These are phyloP conservation scores for Epichloe sp. DNA, from an alignment of 2,329 filamentous ascomycete genomes.

Conservation along the genomic window DNA sequence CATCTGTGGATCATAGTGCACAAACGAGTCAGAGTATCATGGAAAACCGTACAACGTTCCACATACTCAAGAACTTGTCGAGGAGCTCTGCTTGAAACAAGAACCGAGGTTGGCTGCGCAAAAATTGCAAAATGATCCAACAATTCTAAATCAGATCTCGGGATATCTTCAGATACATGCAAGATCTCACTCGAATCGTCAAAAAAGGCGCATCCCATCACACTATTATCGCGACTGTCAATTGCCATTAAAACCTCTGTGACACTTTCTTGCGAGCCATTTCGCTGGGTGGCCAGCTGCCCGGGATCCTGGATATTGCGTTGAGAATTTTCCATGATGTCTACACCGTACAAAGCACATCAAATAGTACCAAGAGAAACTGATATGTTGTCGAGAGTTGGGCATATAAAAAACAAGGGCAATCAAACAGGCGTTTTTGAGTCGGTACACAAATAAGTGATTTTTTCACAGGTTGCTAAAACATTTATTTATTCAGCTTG, in stretches of 20 bases:
- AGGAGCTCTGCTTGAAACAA: slow-evolving; percentile 36
- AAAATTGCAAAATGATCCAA: slow-evolving; percentile 48
- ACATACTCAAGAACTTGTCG: slow-evolving; percentile 20
- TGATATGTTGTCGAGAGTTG: too few relatives aligned
- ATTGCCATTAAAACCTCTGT: slow-evolving; percentile 66
- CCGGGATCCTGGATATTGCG: not conserved
- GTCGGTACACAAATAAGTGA: too few relatives aligned
- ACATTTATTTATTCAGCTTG: too few relatives aligned
- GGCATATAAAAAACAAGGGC: too few relatives aligned
- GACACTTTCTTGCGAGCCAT: not conserved
- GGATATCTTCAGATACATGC: slow-evolving; percentile 65
- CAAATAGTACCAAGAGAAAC: too few relatives aligned
- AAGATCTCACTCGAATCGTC: slow-evolving; percentile 55
- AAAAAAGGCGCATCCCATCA: slow-evolving; percentile 77
- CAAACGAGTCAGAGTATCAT: not conserved
- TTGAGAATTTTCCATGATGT: not conserved
- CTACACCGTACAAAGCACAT: too few relatives aligned
- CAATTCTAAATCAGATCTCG: slow-evolving; percentile 52
- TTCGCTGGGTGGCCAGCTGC: not conserved
- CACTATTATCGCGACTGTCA: slow-evolving; percentile 56
- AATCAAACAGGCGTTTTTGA: too few relatives aligned
- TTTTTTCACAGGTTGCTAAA: too few relatives aligned
- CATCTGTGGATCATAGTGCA: slow-evolving; percentile 10
- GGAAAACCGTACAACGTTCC: not conserved
- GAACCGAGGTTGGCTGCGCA: slow-evolving; percentile 39